Conservation (phyloP, 2,329 filamentous ascomycete species). For the Ceratocystis albifundus region DNA sequence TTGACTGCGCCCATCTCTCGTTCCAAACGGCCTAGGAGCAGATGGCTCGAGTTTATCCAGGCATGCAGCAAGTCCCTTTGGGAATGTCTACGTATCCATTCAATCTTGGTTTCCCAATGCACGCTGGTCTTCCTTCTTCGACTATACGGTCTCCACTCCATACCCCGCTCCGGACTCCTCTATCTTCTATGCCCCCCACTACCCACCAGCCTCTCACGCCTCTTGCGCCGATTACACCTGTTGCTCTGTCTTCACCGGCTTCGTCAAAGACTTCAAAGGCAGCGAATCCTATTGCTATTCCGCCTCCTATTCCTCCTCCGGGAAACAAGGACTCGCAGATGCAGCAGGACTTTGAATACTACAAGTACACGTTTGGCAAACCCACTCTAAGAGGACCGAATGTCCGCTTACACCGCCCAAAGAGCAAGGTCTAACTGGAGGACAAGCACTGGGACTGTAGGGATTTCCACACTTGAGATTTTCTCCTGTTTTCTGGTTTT, state of each 20-base stretch:
- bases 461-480: too few relatives aligned
- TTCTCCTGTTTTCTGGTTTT: not conserved
- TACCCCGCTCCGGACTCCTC: not conserved
- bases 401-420: slow-evolving; percentile 3
- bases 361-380: slow-evolving; percentile 22
- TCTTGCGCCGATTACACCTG: slow-evolving; percentile 11
- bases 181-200: not conserved
- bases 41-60: slow-evolving; percentile 10
- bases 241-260: not conserved
- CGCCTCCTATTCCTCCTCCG: slow-evolving; percentile 20
- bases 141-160: not conserved
- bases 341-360: slow-evolving; percentile 22
- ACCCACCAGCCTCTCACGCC: not conserved
- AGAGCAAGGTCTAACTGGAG: not conserved
- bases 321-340: slow-evolving; percentile 20
- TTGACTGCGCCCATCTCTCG: not conserved
- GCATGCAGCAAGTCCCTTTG: slow-evolving; percentile 7
- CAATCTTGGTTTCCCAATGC: slow-evolving; percentile 1
- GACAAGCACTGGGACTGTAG: too few relatives aligned
- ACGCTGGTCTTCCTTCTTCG: not conserved
- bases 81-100: slow-evolving; percentile 5
- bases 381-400: slow-evolving; percentile 4
- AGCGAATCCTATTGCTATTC: not conserved
- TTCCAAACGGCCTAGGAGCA: slow-evolving; percentile 7
- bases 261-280: not conserved